Evolutionary conservation across 2,329 filamentous ascomycete genomes (phyloP).

Genomic region (Madurella mycetomatis): DNA sequence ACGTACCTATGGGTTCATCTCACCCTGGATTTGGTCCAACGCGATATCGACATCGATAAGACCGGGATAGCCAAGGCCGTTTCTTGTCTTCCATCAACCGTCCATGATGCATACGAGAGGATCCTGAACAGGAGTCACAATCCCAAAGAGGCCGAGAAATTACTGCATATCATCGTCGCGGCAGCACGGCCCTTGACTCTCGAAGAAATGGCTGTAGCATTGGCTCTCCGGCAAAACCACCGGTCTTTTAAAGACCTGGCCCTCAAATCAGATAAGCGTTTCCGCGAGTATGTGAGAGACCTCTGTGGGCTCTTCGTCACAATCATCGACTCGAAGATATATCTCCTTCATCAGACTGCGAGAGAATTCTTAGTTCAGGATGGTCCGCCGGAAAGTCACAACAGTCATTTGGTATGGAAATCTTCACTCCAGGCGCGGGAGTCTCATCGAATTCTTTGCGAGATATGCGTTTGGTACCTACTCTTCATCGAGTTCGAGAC

Average conservation of each 20-base stretch:
- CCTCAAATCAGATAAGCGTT: constrained; percentile 1
- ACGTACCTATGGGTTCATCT: constrained; percentile 39
- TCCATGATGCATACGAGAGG: constrained; percentile 27
- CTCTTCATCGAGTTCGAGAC: constrained; percentile 5
- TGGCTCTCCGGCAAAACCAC: constrained; percentile 5
- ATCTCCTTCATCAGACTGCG: constrained; percentile 26
- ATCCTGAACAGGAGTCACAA: constrained; percentile 19
- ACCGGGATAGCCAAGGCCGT: background rate
- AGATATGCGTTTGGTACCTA: constrained; percentile 16
- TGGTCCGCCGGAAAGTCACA: background rate
- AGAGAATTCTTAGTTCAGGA: constrained; percentile 23
- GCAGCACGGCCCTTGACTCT: constrained; percentile 20
- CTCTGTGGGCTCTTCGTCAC: constrained; percentile 26
- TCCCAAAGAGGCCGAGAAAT: background rate
- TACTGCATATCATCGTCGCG: constrained; percentile 16
- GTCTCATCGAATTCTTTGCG: constrained; percentile 16
- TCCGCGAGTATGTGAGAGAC: constrained; percentile 14
- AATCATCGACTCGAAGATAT: constrained; percentile 21
- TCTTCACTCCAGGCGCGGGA: constrained; percentile 7
- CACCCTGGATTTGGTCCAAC: background rate
- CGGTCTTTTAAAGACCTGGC: constrained; percentile 4
- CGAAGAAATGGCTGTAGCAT: constrained; percentile 19
- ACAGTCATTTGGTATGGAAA: constrained; percentile 5
- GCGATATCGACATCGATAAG: too few species aligned
- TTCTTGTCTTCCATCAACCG: constrained; percentile 16